Conservation (phyloP, 2,329 filamentous ascomycete genomes). For the Rosellinia necatrix region DNA sequence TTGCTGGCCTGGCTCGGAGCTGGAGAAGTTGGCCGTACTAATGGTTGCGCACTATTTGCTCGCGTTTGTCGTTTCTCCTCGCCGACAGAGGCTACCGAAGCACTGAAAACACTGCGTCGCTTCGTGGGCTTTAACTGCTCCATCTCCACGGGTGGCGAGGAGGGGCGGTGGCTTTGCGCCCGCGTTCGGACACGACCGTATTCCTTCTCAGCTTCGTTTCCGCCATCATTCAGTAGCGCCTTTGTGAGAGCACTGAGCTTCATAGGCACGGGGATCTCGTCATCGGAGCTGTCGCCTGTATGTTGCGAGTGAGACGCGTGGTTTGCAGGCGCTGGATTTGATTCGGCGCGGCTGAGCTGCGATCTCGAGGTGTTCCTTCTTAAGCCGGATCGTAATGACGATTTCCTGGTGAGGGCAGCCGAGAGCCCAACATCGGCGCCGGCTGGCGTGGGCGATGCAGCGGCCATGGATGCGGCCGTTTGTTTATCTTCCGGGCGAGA, state of each 20-base stretch:
- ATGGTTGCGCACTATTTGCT: slow-evolving; percentile 53
- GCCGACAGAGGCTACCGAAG: slow-evolving; percentile 48
- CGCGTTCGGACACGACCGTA: slow-evolving; percentile 48
- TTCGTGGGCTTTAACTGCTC: slow-evolving; percentile 43
- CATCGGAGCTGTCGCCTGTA: slow-evolving; percentile 84
- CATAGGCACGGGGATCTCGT: slow-evolving; percentile 89
- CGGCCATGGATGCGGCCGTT: slow-evolving; percentile 32
- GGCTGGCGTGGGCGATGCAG: slow-evolving; percentile 53
- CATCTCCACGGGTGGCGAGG: slow-evolving; percentile 48
- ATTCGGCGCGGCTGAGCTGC: slow-evolving; percentile 51
- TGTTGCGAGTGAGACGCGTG: slow-evolving; percentile 49
- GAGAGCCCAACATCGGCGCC: slow-evolving; percentile 51
- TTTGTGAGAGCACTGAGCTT: slow-evolving; percentile 93
- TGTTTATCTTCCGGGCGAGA: slow-evolving; percentile 25
- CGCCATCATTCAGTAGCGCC: slow-evolving; percentile 73
- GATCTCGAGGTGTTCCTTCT: slow-evolving; percentile 55
- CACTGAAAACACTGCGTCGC: slow-evolving; percentile 55
- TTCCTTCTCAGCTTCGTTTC: slow-evolving; percentile 53
- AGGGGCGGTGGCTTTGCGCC: slow-evolving; percentile 48
- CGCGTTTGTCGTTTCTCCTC: slow-evolving; percentile 53
- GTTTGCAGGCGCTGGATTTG: slow-evolving; percentile 45
- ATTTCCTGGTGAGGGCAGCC: slow-evolving; percentile 53
- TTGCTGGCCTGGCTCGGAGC: slow-evolving; percentile 46
- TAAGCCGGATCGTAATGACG: slow-evolving; percentile 60
- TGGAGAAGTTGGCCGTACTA: slow-evolving; percentile 51